Evolutionary conservation across 164 flowering plant species (phyloP), one percentile per base, ranked within the genome.

Genomic region (Echeveria elegans): DNA sequence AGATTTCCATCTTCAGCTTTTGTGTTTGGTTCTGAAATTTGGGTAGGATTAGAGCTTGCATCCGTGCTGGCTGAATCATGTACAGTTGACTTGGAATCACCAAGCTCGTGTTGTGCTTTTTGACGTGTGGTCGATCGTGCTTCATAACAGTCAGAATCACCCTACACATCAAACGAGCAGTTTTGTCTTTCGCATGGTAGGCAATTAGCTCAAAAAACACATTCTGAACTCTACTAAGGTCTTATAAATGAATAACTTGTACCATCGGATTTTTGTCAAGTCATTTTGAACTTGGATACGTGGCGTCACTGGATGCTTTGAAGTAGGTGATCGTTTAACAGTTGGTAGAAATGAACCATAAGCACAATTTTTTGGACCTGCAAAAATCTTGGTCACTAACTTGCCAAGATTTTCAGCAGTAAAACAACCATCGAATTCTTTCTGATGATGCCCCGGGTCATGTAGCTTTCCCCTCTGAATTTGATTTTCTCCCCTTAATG

Each of bases 341-440:
- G 90, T 56, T 28, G 88, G 86, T 69, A 86, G 78, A 74, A 86
- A 86, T 52, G 90, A 84, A 66, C 90, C 90, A 72, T 86, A 86
- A 12, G 79, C 83, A 70, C 90, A 88, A 76, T 75, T 84, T 76
- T 77, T 82, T 40, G 88, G 76, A 53, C 90, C 90, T 86, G 77
- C 34, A 1, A 59, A 23, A 23, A 70, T 38, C 14, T 63, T 1
- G 56, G 31, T 63, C 16, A 37, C 67, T 64, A 28, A 77, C 84
- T 78, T 77, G 83, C 91, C 91, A 75, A 86, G 68, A 77, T 77
- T 83, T 69, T 84, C 91, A 31, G 83, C 84, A 15, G 91, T 81
- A 66, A 81, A 80, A 10, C 81, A 86, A 59, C 86, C 88, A 77
- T 86, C 91, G 72, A 86, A 86, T 71, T 83, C 91, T 56, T 83